Base-by-base conservation (phyloP, 306 rosid genomes). In the Purshia tridentata region DNA sequence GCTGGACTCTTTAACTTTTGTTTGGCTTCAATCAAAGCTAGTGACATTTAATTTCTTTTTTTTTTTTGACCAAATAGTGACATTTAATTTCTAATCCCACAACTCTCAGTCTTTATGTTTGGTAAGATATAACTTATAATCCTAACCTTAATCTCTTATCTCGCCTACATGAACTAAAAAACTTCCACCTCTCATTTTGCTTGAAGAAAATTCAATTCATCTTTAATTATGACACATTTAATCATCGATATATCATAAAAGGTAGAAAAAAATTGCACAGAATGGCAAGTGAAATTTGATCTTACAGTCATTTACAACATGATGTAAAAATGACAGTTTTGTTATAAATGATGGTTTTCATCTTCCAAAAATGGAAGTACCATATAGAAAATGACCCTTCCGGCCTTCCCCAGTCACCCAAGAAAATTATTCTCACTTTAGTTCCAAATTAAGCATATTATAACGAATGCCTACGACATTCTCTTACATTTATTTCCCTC, bases 361-460 rank as follows among this genome's bases (percentile, higher is more conserved):
- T 39, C 50, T 52, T n/a, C 14, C 9, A 29, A 14, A 19, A 37
- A 8, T 65, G 37, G 39, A 65, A 5, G 63, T 23, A 58, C 64
- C 2, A 10, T 58, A 4, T 58, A 50, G 77, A 48, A n/a, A 61
- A 48, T n/a, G 59, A 60, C 69, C 16, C 37, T 47, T 48, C 53
- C 48, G 61, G 61, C 16, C 37, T 47, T 48, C 53, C 48, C 52
- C 35, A 18, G 19, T 63, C 35, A 46, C 58, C 57, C 3, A n/a
- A 9, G 40, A 66, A 56, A 8, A 22, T 59, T 0, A 46, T 13
- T 12, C 50, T 29, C 44, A 11, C 42, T 12, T 46, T 29, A 58
- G 7, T 61, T n/a, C 13, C 46, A 61, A 23, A 35, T 29, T 39
- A 59, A 6, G 44, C 29, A 23, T 23, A 23, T 29, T 29, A 29